Conservation (phyloP, 208 protist genomes). For the Acanthamoeba culbertsoni region DNA sequence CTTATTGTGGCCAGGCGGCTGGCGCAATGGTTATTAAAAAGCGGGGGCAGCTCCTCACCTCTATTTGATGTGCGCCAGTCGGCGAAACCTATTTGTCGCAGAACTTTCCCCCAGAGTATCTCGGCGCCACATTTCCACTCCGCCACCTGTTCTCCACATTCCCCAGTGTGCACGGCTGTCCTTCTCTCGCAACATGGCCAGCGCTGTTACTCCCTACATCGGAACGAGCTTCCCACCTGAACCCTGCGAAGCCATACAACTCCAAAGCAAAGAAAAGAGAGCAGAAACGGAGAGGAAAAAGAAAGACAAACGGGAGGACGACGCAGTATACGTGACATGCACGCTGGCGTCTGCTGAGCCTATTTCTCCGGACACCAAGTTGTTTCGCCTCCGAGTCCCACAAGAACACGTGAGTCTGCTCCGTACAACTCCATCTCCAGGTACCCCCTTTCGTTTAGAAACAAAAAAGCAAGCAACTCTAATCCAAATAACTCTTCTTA, state of each 20-base stretch:
- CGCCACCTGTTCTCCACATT: too few species aligned
- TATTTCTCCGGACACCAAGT: conserved; percentile 6
- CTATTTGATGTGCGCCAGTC: too few species aligned
- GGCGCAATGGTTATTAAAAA: too few species aligned
- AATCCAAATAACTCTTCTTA: background rate
- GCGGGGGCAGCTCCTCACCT: too few species aligned
- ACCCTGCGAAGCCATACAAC: background rate
- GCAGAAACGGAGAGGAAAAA: background rate
- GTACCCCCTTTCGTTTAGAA: background rate
- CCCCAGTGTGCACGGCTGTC: too few species aligned
- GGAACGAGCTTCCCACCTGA: too few species aligned
- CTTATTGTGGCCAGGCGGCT: too few species aligned
- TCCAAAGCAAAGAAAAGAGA: background rate
- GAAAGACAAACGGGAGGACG: background rate
- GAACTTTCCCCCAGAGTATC: too few species aligned
- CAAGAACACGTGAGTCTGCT: background rate
- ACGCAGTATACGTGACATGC: background rate
- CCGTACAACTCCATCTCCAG: background rate
- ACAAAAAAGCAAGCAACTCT: background rate
- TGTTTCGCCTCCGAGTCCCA: background rate
- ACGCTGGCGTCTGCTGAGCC: background rate
- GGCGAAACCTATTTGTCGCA: too few species aligned
- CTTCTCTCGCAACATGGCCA: too few species aligned
- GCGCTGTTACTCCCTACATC: too few species aligned
- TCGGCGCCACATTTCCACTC: too few species aligned